These are phyloP conservation scores for Sarocladium oryzae DNA, from an alignment of 2,329 filamentous ascomycete species.

Conservation along the genomic window DNA sequence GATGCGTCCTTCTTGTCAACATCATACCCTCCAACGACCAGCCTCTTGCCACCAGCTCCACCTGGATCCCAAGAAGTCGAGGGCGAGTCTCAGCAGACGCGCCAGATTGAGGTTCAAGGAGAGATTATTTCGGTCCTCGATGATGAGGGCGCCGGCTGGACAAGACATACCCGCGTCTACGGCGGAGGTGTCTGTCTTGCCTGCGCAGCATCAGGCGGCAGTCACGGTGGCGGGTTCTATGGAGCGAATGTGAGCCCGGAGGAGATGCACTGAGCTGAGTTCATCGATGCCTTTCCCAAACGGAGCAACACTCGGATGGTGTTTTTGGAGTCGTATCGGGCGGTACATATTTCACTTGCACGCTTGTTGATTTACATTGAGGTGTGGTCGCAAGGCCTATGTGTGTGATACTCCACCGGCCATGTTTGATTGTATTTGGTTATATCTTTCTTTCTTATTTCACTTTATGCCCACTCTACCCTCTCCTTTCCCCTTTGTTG, in stretches of 20 bases:
- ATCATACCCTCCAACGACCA: slow-evolving; percentile 43
- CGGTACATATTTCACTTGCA: background rate
- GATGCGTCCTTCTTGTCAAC: slow-evolving; percentile 35
- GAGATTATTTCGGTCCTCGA: slow-evolving; percentile 45
- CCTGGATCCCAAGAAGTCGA: slow-evolving; percentile 15
- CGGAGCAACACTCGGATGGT: background rate
- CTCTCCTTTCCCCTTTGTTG: background rate
- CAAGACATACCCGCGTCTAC: slow-evolving; percentile 52
- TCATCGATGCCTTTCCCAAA: background rate
- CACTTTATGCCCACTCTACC: background rate
- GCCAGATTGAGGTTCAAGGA: slow-evolving; percentile 37
- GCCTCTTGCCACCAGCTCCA: slow-evolving; percentile 42
- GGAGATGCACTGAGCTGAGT: slow-evolving; percentile 10
- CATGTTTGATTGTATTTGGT: background rate
- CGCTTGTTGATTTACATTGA: slow-evolving; percentile 1
- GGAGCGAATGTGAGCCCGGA: slow-evolving; percentile 23
- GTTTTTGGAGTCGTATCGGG: slow-evolving; percentile 1
- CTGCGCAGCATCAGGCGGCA: slow-evolving; percentile 41
- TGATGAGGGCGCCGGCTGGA: slow-evolving; percentile 44
- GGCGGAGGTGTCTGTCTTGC: slow-evolving; percentile 52
- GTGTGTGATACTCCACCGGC: background rate
- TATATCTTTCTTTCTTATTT: background rate
- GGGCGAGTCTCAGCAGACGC: background rate
- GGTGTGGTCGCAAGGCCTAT: slow-evolving; percentile 8
- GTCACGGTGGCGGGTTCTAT: slow-evolving; percentile 44